Percentiles rank a stretch among this genome's conserved stretches.
Evolutionary conservation across 176 grass and related monocot genomes (phyloP).

Genomic region (Dactylis glomerata): DNA sequence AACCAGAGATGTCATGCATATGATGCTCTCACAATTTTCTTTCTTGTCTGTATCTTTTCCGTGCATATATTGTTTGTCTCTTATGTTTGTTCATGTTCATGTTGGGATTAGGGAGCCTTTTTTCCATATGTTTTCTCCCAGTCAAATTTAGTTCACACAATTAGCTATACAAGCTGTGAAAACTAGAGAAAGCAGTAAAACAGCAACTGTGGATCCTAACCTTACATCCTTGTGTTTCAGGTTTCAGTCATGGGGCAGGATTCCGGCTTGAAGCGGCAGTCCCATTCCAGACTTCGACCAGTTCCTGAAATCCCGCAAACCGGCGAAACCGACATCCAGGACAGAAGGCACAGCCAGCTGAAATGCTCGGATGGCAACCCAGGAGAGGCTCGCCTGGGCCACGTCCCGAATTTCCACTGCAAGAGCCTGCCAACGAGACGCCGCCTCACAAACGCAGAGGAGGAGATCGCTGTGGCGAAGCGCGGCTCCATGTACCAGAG

Average conservation of each 20-base stretch:
- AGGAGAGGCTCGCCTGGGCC: constrained; percentile 21
- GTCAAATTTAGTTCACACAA: not conserved
- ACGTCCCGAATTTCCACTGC: constrained; percentile 69
- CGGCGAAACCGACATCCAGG: constrained; percentile 12
- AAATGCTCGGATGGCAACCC: constrained; percentile 51
- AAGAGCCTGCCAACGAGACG: constrained; percentile 68
- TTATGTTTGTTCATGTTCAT: not conserved
- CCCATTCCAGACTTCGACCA: not conserved
- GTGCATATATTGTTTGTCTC: not conserved
- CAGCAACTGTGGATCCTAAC: not conserved
- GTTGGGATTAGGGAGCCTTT: not conserved
- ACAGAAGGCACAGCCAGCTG: constrained; percentile 40
- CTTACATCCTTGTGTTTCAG: constrained; percentile 2
- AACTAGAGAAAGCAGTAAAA: not conserved
- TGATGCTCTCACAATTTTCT: not conserved
- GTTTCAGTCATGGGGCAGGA: constrained; percentile 67
- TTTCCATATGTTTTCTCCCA: not conserved
- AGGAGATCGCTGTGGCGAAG: constrained; percentile 41
- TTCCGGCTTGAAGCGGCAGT: constrained; percentile 12
- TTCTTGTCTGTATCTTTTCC: not conserved
- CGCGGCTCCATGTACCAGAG: constrained; percentile 97
- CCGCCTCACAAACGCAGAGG: constrained; percentile 12
- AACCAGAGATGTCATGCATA: constrained; percentile 19
- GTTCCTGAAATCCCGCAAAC: constrained; percentile 20
- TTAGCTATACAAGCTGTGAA: not conserved